These are phyloP conservation scores for Hydrangea macrophylla DNA, from an alignment of 148 eudicot species.

Conservation along the genomic window DNA sequence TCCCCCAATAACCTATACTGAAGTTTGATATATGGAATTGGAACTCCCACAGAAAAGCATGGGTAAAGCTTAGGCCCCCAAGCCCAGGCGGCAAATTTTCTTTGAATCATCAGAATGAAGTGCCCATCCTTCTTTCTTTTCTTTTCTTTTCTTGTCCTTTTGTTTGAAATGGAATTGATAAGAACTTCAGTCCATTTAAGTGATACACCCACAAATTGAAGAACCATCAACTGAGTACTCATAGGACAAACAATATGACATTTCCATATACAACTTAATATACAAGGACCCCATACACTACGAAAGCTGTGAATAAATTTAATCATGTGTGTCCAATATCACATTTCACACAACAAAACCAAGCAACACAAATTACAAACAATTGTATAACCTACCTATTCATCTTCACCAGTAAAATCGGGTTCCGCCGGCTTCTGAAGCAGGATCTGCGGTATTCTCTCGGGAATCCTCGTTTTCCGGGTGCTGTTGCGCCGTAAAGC, in stretches of 20 bases:
- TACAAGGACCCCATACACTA: neutral
- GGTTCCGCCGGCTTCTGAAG: constrained; percentile 93
- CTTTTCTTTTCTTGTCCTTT: no score
- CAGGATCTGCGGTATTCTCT: constrained; percentile 56
- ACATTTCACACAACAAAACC: neutral
- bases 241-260: neutral
- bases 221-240: neutral
- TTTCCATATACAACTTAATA: neutral
- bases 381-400: constrained; percentile 19
- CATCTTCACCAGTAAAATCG: constrained; percentile 66
- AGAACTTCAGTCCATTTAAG: neutral
- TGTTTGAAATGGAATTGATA: no score
- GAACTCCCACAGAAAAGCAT: no score
- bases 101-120: neutral
- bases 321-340: neutral
- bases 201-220: neutral
- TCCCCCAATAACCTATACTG: no score
- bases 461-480: constrained; percentile 51
- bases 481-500: constrained; percentile 42
- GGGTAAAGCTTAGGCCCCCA: no score
- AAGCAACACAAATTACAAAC: neutral
- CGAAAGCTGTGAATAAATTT: neutral
- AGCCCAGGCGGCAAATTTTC: no score
- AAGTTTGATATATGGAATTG: no score
- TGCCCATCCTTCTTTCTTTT: neutral